Conservation (phyloP, 768 basidiomycete species). For the Psilocybe tampanensis region DNA sequence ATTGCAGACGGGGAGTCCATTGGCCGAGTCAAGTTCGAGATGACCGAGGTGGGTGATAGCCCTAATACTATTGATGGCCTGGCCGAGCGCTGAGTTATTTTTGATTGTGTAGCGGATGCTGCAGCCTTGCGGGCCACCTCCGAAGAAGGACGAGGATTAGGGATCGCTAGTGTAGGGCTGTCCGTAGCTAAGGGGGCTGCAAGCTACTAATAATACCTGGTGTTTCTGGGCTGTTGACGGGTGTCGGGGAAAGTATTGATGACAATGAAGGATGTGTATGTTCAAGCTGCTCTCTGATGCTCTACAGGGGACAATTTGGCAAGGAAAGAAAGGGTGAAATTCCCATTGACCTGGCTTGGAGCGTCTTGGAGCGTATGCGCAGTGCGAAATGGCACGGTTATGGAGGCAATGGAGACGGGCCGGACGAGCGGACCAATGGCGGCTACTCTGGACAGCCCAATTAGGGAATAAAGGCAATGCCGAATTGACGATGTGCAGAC, state of each 20-base stretch:
- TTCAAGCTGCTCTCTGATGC: background rate
- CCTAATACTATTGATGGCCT: too few species aligned
- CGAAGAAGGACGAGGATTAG: slow-evolving; percentile 84
- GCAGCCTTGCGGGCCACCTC: slow-evolving; percentile 92
- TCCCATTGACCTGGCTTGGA: background rate
- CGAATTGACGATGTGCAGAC: too few species aligned
- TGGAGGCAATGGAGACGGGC: slow-evolving; percentile 9
- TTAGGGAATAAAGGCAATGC: slow-evolving; percentile 12
- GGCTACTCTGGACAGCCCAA: slow-evolving; percentile 11
- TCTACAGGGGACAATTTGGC: background rate
- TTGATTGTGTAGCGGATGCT: slow-evolving; percentile 67
- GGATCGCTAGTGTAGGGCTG: background rate
- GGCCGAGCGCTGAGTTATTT: background rate
- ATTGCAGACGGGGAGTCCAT: slow-evolving; percentile 95
- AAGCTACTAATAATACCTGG: background rate
- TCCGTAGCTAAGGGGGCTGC: background rate
- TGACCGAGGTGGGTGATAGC: slow-evolving; percentile 76
- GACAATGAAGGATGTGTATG: background rate
- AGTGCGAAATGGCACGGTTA: slow-evolving; percentile 1
- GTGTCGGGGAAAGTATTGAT: background rate
- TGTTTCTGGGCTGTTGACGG: background rate
- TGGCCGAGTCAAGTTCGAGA: slow-evolving; percentile 88
- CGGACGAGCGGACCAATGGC: slow-evolving; percentile 4
- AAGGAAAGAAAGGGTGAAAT: background rate
- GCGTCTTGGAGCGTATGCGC: too few species aligned